Base-by-base conservation (phyloP, 495 filamentous ascomycete species). In the Neurospora sp. region DNA sequence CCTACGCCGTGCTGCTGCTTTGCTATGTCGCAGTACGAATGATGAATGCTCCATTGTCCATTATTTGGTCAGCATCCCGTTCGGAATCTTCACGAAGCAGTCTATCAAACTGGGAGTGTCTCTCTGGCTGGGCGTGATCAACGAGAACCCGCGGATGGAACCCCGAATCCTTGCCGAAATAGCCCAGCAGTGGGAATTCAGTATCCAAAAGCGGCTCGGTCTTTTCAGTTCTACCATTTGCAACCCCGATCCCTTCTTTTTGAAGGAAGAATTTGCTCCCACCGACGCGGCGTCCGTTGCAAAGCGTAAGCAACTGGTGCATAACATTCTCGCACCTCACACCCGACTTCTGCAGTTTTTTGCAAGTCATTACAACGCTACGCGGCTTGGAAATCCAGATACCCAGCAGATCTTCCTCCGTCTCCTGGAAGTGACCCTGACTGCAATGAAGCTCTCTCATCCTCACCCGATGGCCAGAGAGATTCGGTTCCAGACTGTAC, bases 21-120 rank as follows among this genome's bases (percentile, higher is more conserved):
- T 98, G 16, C 86, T 99, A 18, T 97, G 95, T 80, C 88, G 90
- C 54, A 90, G 87, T 74, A 88, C 89, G 72, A 86, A 85, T 62
- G 90, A 94, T 75, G 90, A 92, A 76, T 90, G 91, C 74, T 87
- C 91, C 5, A 89, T 98, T 75, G 87, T 93, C 18, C 91, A 94
- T 76, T 91, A 95, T 78, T 86, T 99, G 38, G 96, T 99, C 72
- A 87, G 88, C 69, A 93, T 98, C 75, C 96, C 96, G 3, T 99
- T 98, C 83, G 86, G 87, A 39, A 88, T 96, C 31, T 98, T 99
- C 80, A 95, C 92, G 5, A 97, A 96, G 81, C 93, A 97, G 79
- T 93, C 93, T 18, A 96, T 99, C 79, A 96, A 97, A 77, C 89
- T 97, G 10, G 96, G 96, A 20, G 91, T 98, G 39, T 97, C 95